A percentile compares a stretch with the other conserved stretches of the same genome.
Conservation (phyloP, 1,139 yeast species). For the Pichia sp. region DNA sequence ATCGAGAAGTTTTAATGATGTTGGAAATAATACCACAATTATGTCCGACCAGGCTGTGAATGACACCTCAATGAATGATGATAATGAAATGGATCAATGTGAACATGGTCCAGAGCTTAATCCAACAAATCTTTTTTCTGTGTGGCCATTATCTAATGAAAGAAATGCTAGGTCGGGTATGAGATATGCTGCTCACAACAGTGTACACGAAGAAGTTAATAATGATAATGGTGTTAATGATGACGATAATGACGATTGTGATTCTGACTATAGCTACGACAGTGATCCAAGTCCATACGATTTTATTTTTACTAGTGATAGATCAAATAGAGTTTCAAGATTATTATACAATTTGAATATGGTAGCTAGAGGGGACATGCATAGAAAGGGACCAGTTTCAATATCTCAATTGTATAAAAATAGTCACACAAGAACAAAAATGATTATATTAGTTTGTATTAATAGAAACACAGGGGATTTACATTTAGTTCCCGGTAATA, state of each 20-base stretch:
- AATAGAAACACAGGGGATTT: conserved; percentile 30
- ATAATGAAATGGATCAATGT: neutral
- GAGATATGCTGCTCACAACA: neutral
- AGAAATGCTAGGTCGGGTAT: neutral
- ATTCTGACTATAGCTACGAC: conserved; percentile 9
- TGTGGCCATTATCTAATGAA: conserved; percentile 12
- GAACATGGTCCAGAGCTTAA: neutral
- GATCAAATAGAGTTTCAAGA: conserved; percentile 25
- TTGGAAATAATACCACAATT: neutral
- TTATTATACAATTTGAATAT: conserved; percentile 23
- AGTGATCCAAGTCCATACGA: conserved; percentile 16
- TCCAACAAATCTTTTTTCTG: neutral
- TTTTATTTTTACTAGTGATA: conserved; percentile 23
- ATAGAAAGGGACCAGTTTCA: conserved; percentile 20
- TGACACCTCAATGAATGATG: neutral
- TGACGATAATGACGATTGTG: conserved; percentile 21
- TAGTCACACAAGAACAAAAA: conserved; percentile 14
- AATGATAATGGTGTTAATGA: conserved; percentile 3
- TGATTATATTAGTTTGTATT: conserved; percentile 23
- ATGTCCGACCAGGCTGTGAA: too few relatives aligned
- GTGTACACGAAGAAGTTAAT: neutral
- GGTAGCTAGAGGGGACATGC: conserved; percentile 21
- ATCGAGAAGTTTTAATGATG: neutral
- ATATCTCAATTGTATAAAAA: conserved; percentile 23
- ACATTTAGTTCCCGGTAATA: conserved; percentile 27